phyloP scores from a whole-genome alignment of 805 yeast species.

The Pichia ethanolica region DNA sequence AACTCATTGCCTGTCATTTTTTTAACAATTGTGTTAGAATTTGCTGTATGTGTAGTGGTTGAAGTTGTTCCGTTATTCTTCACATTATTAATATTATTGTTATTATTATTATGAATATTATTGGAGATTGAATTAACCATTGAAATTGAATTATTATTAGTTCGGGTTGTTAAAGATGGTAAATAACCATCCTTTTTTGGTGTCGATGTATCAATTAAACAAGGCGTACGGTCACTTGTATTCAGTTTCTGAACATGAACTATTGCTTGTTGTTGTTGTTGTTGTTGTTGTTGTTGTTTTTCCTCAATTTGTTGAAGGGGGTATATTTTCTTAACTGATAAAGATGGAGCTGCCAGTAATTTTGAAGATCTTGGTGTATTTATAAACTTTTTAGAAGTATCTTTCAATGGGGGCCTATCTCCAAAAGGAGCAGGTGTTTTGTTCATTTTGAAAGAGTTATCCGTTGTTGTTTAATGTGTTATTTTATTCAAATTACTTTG shows the following conservation, averaged over 20 bases:
- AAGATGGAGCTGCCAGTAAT: background rate
- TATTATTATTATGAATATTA: background rate
- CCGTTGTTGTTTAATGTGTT: no score
- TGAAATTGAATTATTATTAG: background rate
- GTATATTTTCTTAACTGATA: background rate
- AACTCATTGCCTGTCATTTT: conserved; percentile 34
- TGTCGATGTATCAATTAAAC: conserved; percentile 12
- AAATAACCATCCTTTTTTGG: conserved; percentile 15
- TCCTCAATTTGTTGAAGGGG: background rate
- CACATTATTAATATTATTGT: background rate
- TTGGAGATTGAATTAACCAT: background rate
- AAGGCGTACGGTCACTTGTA: conserved; percentile 1
- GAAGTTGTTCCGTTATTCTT: background rate
- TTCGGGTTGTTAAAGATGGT: conserved; percentile 6
- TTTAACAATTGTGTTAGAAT: conserved; percentile 11
- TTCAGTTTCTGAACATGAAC: conserved; percentile 7
- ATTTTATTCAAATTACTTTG: no score
- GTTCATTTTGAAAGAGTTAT: background rate
- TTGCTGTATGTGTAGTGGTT: no score
- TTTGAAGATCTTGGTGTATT: conserved; percentile 8
- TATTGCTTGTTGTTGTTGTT: background rate
- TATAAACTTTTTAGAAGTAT: conserved; percentile 22
- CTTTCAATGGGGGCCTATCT: conserved; percentile 21
- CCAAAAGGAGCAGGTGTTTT: background rate
- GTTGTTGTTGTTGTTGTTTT: background rate